A percentile compares a stretch with the other conserved stretches of the same genome.
Conservation (phyloP, 2,329 filamentous ascomycete species). For the Aspergillus ochraceus region DNA sequence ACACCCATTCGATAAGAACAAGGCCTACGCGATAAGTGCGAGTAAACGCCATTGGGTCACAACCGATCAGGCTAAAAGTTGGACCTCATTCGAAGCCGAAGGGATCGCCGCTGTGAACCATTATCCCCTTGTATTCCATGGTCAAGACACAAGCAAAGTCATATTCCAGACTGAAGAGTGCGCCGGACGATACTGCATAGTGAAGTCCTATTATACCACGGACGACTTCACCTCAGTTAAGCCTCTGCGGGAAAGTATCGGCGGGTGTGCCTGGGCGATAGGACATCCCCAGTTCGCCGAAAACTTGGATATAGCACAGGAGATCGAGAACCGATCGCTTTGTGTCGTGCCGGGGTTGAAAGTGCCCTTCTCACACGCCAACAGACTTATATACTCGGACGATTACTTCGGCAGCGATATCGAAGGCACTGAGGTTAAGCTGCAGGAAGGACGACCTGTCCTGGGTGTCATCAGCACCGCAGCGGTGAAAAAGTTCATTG, state of each 20-base stretch:
- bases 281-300: constrained; percentile 65
- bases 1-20: constrained; percentile 75
- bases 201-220: constrained; percentile 70
- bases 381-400: constrained; percentile 77
- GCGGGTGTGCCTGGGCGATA: constrained; percentile 86
- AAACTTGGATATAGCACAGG: constrained; percentile 56
- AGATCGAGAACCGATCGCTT: constrained; percentile 70
- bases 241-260: constrained; percentile 65
- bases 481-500: constrained; percentile 79
- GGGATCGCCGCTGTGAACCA: constrained; percentile 19
- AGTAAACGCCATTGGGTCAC: constrained; percentile 77
- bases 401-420: constrained; percentile 70
- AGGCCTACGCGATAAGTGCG: constrained; percentile 77
- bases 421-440: constrained; percentile 65
- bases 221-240: constrained; percentile 77
- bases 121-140: constrained; percentile 63
- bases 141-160: constrained; percentile 77
- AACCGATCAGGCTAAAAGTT: constrained; percentile 76
- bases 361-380: constrained; percentile 70
- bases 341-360: constrained; percentile 77
- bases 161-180: constrained; percentile 79
- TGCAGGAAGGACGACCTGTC: constrained; percentile 72
- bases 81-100: constrained; percentile 70
- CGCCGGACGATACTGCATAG: constrained; percentile 62
- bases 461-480: constrained; percentile 80